phyloP scores from a whole-genome alignment of 805 yeast genomes.

The Wickerhamomyces queroliae region DNA sequence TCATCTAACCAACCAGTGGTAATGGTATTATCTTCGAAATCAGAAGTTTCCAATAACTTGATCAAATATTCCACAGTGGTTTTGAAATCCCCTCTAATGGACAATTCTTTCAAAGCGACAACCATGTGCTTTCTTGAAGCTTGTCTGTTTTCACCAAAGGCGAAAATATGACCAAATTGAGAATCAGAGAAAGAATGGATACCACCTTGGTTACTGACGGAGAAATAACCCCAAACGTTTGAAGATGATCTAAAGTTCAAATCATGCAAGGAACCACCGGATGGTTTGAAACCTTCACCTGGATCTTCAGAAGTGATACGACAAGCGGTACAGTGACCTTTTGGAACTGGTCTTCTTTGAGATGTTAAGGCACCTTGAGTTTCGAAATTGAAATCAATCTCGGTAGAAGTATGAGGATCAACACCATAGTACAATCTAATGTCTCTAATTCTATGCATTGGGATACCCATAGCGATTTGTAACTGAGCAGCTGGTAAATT shows the following conservation, averaged over 20 bases:
- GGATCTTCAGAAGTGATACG: slow-evolving; percentile 99
- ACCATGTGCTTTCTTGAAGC: slow-evolving; percentile 99
- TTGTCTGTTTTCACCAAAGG: slow-evolving; percentile 97
- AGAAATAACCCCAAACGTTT: slow-evolving; percentile 99
- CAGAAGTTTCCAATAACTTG: slow-evolving; percentile 92
- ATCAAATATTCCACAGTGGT: slow-evolving; percentile 97
- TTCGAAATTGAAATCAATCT: slow-evolving; percentile 85
- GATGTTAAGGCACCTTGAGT: slow-evolving; percentile 62
- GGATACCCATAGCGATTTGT: slow-evolving; percentile 99
- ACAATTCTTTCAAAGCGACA: slow-evolving; percentile 92
- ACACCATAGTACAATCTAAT: slow-evolving; percentile 91
- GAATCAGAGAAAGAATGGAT: slow-evolving; percentile 98
- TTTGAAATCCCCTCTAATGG: slow-evolving; percentile 97
- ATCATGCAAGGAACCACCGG: slow-evolving; percentile 95
- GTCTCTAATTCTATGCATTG: slow-evolving; percentile 90
- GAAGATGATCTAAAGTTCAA: slow-evolving; percentile 95
- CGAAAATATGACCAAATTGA: slow-evolving; percentile 98
- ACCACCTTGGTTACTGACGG: slow-evolving; percentile 93
- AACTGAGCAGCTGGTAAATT: slow-evolving; percentile 97
- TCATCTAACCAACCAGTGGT: slow-evolving; percentile 99
- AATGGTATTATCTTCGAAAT: slow-evolving; percentile 91
- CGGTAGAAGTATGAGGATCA: slow-evolving; percentile 88
- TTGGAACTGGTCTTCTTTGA: slow-evolving; percentile 92
- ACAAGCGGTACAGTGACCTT: slow-evolving; percentile 98
- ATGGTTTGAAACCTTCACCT: slow-evolving; percentile 98